Conservation (phyloP, 108 stramenopile genomes). For the Nitzschia palea region DNA sequence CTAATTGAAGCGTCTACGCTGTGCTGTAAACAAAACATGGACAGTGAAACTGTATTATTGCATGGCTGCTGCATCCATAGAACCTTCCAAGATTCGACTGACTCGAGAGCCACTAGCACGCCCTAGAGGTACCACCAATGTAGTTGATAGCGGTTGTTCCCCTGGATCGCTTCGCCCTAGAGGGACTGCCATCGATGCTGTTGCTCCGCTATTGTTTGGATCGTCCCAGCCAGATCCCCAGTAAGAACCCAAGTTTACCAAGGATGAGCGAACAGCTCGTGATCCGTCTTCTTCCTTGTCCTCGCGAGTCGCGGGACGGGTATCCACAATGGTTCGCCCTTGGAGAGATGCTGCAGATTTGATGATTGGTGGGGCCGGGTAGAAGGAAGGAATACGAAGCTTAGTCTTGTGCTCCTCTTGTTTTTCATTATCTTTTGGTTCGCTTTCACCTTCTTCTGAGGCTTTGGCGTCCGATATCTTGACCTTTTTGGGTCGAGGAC, state of each 20-base stretch:
- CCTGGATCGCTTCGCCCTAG: conserved; percentile 13
- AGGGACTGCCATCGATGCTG: conserved; percentile 18
- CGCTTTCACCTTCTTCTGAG: not conserved
- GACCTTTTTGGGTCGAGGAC: conserved; percentile 26
- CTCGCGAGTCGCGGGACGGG: not conserved
- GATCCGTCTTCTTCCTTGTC: conserved; percentile 20
- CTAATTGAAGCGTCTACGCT: too few species aligned
- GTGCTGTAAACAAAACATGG: too few species aligned
- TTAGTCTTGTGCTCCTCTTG: not conserved
- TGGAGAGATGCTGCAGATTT: conserved; percentile 6
- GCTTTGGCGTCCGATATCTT: conserved; percentile 4
- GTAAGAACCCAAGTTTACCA: conserved; percentile 51
- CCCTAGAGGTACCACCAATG: conserved; percentile 53
- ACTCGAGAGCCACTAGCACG: conserved; percentile 80
- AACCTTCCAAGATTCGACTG: conserved; percentile 63
- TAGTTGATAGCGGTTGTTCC: conserved; percentile 1
- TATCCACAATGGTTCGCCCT: conserved; percentile 22
- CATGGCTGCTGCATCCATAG: conserved; percentile 57
- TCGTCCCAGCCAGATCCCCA: conserved; percentile 42
- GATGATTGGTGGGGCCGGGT: conserved; percentile 29
- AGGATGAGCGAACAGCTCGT: conserved; percentile 40
- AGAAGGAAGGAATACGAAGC: conserved; percentile 22
- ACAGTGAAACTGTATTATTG: too few species aligned
- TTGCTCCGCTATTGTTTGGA: not conserved
- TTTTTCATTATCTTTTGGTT: not conserved